Conservation (phyloP, 352 stramenopile species). For the Globisporangium canariense region DNA sequence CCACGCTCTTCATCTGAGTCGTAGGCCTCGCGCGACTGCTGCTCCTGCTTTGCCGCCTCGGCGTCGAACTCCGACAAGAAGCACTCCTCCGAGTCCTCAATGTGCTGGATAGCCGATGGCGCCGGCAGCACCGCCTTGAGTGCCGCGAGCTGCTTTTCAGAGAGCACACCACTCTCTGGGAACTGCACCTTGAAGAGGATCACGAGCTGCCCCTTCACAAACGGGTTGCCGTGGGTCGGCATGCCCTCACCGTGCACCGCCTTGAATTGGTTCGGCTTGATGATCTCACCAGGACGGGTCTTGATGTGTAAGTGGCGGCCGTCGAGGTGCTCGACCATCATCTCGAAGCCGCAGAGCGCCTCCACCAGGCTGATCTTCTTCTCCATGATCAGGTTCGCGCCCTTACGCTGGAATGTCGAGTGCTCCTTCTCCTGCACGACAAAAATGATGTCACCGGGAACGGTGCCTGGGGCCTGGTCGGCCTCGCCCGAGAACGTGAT, state of each 20-base stretch:
- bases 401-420: slow-evolving; percentile 94
- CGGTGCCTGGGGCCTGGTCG: slow-evolving; percentile 93
- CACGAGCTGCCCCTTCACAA: slow-evolving; percentile 98
- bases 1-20: slow-evolving; percentile 94
- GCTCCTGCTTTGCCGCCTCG: slow-evolving; percentile 83
- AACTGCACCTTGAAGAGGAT: slow-evolving; percentile 98
- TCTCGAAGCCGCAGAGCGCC: slow-evolving; percentile 89
- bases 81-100: slow-evolving; percentile 68
- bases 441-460: slow-evolving; percentile 95
- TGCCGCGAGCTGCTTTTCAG: slow-evolving; percentile 79
- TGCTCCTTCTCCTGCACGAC: slow-evolving; percentile 98
- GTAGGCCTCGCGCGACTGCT: slow-evolving; percentile 72
- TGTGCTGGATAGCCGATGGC: slow-evolving; percentile 41
- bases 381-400: slow-evolving; percentile 95
- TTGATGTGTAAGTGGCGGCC: slow-evolving; percentile 91
- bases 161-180: slow-evolving; percentile 86
- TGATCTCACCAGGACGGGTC: slow-evolving; percentile 90
- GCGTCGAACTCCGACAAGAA: slow-evolving; percentile 92
- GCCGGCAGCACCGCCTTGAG: slow-evolving; percentile 60
- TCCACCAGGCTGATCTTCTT: slow-evolving; percentile 96
- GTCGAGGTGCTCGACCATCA: slow-evolving; percentile 93
- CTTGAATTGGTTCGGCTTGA: slow-evolving; percentile 93
- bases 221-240: slow-evolving; percentile 96
- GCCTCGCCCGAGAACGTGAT: slow-evolving; percentile 97
- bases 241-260: slow-evolving; percentile 96